Evolutionary conservation across 2,329 filamentous ascomycete species (phyloP), one percentile per base, ranked within the genome.

Genomic region (Graphilbum ipis-grandicollis): DNA sequence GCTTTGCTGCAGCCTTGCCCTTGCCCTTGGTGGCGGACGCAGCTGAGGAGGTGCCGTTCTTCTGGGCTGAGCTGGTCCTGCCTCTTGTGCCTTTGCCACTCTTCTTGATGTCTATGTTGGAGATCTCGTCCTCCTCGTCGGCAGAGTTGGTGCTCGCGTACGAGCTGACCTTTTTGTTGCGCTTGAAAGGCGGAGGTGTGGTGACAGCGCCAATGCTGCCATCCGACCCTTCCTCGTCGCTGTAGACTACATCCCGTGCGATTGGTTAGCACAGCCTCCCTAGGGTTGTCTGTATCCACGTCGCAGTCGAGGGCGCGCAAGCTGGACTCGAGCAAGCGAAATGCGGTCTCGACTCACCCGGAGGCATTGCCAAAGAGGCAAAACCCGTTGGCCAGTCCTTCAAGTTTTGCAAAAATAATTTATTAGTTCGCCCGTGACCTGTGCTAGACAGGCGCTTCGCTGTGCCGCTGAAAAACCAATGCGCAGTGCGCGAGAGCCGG

Each of bases 171-270:
- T 39, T 46, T 33, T 43, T 47, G 18, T 35, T 40, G 2, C 37
- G 43, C 31, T 31, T 47, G 34, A 35, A 48, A 30, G 35, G 46
- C 35, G 26, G 47, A 39, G 30, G 46, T 19, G 35, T 47, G 21
- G 36, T 50, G 14, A 46, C 44, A 17, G 45, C 40, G 10, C 46
- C 41, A 26, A 51, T 48, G 38, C 45, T 50, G 18, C 39, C 41
- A 10, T 56, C 59, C 2, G 59, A 62, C 19, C 43, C 43, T 19
- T 60, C 59, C 19, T 62, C 57, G 41, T 61, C 59, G 44, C 59
- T 63, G 28, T 61, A 52, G 13, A 58, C 59, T 58, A 28, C 17
- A 28, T 25, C 12, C 8, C 8, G 23, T 12, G 12, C 23, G 23
- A 7, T 12, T 25, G 23, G 23, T 25, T 12, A 25, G 23, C 23